Evolutionary conservation across 805 yeast species (phyloP), one percentile per base, ranked within the genome.

Genomic region (Wickerhamiella shivajii): DNA sequence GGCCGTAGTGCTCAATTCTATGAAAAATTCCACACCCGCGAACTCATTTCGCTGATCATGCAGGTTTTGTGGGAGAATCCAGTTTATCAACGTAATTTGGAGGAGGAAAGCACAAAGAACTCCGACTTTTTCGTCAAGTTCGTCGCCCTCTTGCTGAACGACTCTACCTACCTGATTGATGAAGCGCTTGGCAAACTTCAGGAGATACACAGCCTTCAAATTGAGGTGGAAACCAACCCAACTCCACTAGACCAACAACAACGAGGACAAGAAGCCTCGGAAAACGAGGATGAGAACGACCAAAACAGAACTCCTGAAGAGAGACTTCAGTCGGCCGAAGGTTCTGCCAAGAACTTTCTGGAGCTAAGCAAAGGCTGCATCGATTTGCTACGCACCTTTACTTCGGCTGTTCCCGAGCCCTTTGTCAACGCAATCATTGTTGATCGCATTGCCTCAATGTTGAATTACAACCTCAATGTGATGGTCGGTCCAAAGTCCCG

Each of bases 1-100:
- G 98, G 98, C 7, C 77, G 95, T 2, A 75, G 87, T 6, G 74
- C 92, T 0, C 97, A 90, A 56, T 90, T 87, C 51, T 87, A 87
- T 54, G 99, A 90, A 55, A 90, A 90, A 57, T 90, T 90, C 60
- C 85, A 83, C 53, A 71, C 81, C 27, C 69, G 98, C 53, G 87
- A 74, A 55, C 77, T 81, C 51, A 80, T 90, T 18, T 77, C 95
- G 1, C 69, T 69, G 29, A 77, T 90, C 21, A 59, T 90, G 46
- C 87, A 83, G 52, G 74, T 74, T 44, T 60, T 90, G 35, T 90
- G 96, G 92, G 67, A 73, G 38, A 70, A 71, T 44, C 75, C 74
- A 15, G 51, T 60, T 19, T 87, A 80, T 56, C 69, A 76, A 39
- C 53, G 57, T 5, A 90, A 80, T 53, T 67, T 90, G 47, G 69